phyloP scores from a whole-genome alignment of 306 rosid genomes.

The Castanea mollissima region DNA sequence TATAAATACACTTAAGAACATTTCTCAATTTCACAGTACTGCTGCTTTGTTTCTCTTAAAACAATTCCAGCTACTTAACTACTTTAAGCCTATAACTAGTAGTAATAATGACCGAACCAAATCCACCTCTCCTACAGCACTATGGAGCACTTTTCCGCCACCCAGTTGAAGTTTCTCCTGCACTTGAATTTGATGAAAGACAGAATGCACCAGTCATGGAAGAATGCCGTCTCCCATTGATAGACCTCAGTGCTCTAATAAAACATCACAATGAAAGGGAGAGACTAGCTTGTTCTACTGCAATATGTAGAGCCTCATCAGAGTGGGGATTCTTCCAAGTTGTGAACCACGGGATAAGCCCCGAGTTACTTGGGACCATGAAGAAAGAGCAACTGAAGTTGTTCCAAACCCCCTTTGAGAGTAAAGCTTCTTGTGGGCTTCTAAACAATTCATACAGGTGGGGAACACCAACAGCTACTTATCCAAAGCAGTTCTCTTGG shows the following conservation, averaged over 20 bases:
- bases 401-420: conserved; percentile 62
- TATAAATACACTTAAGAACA: conserved; percentile 37
- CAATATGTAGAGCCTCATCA: conserved; percentile 65
- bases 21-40: conserved; percentile 17
- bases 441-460: conserved; percentile 75
- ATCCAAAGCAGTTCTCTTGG: conserved; percentile 74
- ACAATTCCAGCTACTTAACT: neutral
- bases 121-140: conserved; percentile 68
- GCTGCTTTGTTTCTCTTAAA: conserved; percentile 8
- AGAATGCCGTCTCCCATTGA: conserved; percentile 71
- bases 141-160: conserved; percentile 48
- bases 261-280: conserved; percentile 35
- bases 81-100: conserved; percentile 1
- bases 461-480: conserved; percentile 78
- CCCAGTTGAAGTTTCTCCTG: conserved; percentile 21
- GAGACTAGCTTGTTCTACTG: conserved; percentile 49
- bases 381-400: conserved; percentile 64
- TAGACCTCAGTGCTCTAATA: conserved; percentile 62
- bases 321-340: conserved; percentile 95
- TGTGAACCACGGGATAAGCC: conserved; percentile 71
- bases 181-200: conserved; percentile 11
- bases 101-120: conserved; percentile 45
- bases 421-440: conserved; percentile 52
- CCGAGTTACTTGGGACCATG: conserved; percentile 54
- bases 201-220: conserved; percentile 31